Evolutionary conservation across 2,329 filamentous ascomycete genomes (phyloP).

Genomic region (Helicocarpus griseus): DNA sequence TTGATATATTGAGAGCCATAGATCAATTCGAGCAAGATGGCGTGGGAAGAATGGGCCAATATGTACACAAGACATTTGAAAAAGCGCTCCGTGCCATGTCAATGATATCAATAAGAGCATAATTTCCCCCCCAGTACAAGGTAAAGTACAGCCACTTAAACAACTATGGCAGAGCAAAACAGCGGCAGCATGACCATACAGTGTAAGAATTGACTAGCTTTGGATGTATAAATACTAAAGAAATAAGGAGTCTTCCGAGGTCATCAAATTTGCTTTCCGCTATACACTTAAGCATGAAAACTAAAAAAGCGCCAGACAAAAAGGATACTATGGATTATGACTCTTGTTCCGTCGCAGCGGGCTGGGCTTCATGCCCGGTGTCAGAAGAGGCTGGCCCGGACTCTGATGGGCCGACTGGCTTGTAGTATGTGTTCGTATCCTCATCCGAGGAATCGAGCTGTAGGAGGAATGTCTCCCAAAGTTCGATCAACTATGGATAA

Average conservation of each 20-base stretch:
- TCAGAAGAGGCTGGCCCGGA: constrained; percentile 5
- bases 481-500: constrained; percentile 65
- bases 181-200: too few species aligned
- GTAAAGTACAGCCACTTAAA: too few species aligned
- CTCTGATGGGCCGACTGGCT: constrained; percentile 14
- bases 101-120: too few species aligned
- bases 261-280: neutral
- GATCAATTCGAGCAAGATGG: neutral
- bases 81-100: too few species aligned
- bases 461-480: constrained; percentile 97
- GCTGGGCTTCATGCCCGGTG: constrained; percentile 3
- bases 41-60: neutral
- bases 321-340: neutral
- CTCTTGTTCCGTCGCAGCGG: constrained; percentile 4
- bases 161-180: too few species aligned
- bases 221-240: neutral
- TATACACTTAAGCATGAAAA: neutral
- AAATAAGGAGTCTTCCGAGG: neutral
- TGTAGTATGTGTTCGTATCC: constrained; percentile 50
- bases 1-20: neutral
- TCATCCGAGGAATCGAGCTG: constrained; percentile 91
- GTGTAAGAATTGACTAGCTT: neutral
- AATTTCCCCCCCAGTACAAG: too few species aligned
- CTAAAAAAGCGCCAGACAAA: neutral
- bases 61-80: too few species aligned